Base-by-base conservation (phyloP, 306 rosid genomes). In the Hippophae gyantsensis region DNA sequence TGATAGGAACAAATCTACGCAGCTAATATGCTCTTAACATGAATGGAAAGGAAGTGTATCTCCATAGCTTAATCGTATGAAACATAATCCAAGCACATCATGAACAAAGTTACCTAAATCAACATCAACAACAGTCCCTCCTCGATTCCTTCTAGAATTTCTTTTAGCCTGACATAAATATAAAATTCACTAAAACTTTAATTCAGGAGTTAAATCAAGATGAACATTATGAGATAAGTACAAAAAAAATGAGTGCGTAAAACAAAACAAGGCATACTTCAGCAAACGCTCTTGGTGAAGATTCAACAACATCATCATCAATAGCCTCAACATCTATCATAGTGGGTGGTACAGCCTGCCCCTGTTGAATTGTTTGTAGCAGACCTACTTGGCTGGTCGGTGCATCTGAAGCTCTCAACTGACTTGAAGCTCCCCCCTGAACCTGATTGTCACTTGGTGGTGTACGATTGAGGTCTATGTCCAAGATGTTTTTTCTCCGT, bases 241-340 rank as follows among this genome's bases (percentile, higher is more conserved):
- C 38, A 32, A 32, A 32, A 32, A 60, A 14, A 56, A 50, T 11
- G 6, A 42, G 3, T 6, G 5, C 3, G 45, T 6, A 50, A 25
- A 56, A 27, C 9, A 54, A 7, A 23, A 49, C 55, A 62, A 49
- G 61, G 64, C 59, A 62, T 76, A 84, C 99, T 78, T 89, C 90
- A 8, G 86, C 86, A 80, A 92, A 82, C 65, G 96, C 99, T 67
- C 78, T 80, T 2, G 93, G 88, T 13, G 82, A 71, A 49, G 95
- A 84, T 80, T 81, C 92, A 64, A 61, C 12, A 64, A 85, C 86
- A 80, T 90, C 98, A 48, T 87, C 99, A 54, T 92, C 99, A 64
- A 84, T 71, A 71, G 86, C 93, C 64, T 88, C 99, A 61, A 92
- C 84, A 69, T 92, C 95, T 68, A 92, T 85, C 67, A 27, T 58